Evolutionary conservation across 2,329 filamentous ascomycete species (phyloP).

Genomic region (Keithomyces neogunnii): DNA sequence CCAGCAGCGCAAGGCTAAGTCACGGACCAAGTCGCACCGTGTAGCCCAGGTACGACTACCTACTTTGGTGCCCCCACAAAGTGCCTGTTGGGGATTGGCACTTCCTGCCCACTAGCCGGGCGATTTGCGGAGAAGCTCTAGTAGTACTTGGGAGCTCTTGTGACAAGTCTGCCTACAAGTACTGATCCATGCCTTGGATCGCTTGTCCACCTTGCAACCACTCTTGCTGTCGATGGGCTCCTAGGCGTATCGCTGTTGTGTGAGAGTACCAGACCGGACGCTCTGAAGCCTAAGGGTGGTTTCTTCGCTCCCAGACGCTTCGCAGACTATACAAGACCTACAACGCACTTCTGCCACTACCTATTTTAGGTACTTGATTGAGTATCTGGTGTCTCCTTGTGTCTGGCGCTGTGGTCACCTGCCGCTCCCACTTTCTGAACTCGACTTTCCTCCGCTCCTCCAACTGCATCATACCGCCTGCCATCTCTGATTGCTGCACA

Average conservation of each 20-base stretch:
- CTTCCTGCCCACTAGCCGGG: neutral
- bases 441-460: neutral
- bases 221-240: neutral
- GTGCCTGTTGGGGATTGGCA: conserved; percentile 3
- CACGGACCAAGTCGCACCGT: conserved; percentile 8
- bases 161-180: neutral
- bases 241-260: neutral
- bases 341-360: neutral
- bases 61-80: conserved; percentile 7
- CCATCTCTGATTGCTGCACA: neutral
- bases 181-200: conserved; percentile 1
- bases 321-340: neutral
- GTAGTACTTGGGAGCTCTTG: neutral
- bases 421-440: neutral
- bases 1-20: neutral
- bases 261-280: neutral
- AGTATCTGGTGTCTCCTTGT: neutral
- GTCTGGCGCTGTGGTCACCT: conserved; percentile 5
- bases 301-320: too few species aligned
- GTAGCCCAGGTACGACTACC: conserved; percentile 6
- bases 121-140: conserved; percentile 3
- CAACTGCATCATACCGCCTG: neutral
- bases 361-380: neutral
- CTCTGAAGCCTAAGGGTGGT: neutral
- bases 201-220: neutral